These are phyloP conservation scores for Phoenix dactylifera DNA, from an alignment of 176 grass and related monocot species.

Conservation along the genomic window DNA sequence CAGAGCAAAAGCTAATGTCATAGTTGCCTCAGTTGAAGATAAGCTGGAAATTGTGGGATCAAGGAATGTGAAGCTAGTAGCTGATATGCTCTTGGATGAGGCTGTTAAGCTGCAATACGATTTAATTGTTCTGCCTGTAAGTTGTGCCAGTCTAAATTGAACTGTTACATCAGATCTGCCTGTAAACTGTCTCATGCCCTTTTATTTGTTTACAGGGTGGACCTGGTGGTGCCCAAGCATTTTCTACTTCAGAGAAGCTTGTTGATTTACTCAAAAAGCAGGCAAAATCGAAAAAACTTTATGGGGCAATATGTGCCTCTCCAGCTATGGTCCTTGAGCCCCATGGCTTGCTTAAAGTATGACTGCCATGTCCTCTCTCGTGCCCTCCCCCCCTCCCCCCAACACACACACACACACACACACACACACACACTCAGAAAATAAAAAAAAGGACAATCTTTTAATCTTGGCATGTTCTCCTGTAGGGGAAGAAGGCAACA, in stretches of 20 bases:
- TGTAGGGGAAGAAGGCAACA: constrained; percentile 76
- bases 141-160: neutral
- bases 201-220: constrained; percentile 46
- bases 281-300: constrained; percentile 45
- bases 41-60: constrained; percentile 65
- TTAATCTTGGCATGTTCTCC: neutral
- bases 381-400: no score
- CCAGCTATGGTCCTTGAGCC: constrained; percentile 66
- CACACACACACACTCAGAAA: no score
- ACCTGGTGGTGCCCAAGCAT: constrained; percentile 52
- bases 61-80: constrained; percentile 77
- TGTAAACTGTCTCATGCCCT: constrained; percentile 22
- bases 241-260: constrained; percentile 51
- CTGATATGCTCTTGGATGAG: constrained; percentile 75
- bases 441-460: no score
- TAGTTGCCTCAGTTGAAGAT: constrained; percentile 69
- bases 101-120: constrained; percentile 62
- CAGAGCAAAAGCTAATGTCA: constrained; percentile 74
- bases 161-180: constrained; percentile 20
- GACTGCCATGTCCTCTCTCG: no score
- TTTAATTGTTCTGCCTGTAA: constrained; percentile 89
- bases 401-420: no score
- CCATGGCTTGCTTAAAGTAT: constrained; percentile 70
- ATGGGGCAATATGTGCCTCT: constrained; percentile 88
- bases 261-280: constrained; percentile 65